Base-by-base conservation (phyloP, 164 flowering plant genomes). In the Vitis cinerea region DNA sequence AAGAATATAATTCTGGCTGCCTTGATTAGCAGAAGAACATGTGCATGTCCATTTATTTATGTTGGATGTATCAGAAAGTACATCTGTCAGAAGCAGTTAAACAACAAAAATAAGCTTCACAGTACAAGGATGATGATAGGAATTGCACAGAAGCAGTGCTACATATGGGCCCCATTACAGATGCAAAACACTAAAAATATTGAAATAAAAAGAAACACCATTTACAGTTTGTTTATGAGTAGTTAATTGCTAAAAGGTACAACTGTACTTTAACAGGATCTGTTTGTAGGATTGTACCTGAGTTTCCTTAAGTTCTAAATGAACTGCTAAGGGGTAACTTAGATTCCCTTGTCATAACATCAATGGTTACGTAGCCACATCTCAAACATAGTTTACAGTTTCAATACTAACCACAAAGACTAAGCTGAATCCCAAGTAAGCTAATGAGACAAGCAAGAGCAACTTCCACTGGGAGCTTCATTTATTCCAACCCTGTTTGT, bases 1-100 rank as follows among this genome's bases (percentile, higher is more conserved):
- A 62, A 71, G 60, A 64, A 71, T 13, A 70, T 57, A 64, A 71
- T 72, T 83, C 72, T 75, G 81, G 59, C 77, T 83, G 67, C 78
- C 80, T 65, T 75, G 76, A 54, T 64, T 10, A 19, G 81, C 71
- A n/a, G 83, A 71, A 61, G 84, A 78, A 76, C 98, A 93, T 3
- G 79, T 73, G 66, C 98, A 93, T 14, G 80, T 84, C 97, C 94
- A 93, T 50, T 82, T 83, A 63, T 65, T 79, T 31, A 64, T 23
- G 19, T 66, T 77, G 17, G 86, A 79, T 53, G 78, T 67, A 70
- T 75, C 62, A 47, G 88, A 71, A 66, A 69, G 56, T 53, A 72
- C 83, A 73, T 81, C 97, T 85, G 86, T 69, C 52, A 79, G 59
- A 56, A 66, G 57, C 15, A 16, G 50, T 55, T 61, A 55, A 6